Conservation (phyloP, 495 filamentous ascomycete species). For the Penicillium pulvis region DNA sequence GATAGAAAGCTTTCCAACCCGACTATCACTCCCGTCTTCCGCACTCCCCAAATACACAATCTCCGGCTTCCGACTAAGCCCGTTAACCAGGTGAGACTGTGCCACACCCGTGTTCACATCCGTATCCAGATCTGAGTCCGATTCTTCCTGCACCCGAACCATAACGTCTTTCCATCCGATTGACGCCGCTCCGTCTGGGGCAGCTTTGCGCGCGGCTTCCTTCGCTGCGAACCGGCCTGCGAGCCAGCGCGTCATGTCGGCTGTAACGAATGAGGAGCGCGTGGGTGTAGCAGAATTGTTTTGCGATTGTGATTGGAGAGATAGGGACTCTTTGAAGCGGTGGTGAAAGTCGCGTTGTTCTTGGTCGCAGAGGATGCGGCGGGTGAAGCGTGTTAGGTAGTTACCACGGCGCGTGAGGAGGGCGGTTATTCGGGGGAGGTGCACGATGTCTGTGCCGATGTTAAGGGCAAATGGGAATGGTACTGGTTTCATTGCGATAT, state of each 20-base stretch:
- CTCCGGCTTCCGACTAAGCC: slow-evolving; percentile 38
- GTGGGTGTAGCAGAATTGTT: background rate
- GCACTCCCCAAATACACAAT: slow-evolving; percentile 39
- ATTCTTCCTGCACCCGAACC: slow-evolving; percentile 33
- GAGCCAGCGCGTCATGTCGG: slow-evolving; percentile 50
- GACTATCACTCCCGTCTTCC: slow-evolving; percentile 25
- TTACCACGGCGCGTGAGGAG: slow-evolving; percentile 41
- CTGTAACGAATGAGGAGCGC: slow-evolving; percentile 19
- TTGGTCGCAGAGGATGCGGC: slow-evolving; percentile 50
- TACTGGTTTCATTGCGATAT: slow-evolving; percentile 29
- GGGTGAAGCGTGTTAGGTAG: slow-evolving; percentile 52
- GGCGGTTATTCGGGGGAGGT: slow-evolving; percentile 52
- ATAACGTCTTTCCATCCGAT: slow-evolving; percentile 45
- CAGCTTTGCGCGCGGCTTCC: slow-evolving; percentile 52
- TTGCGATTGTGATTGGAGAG: slow-evolving; percentile 12
- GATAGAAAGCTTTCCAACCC: slow-evolving; percentile 49
- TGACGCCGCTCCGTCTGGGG: slow-evolving; percentile 41
- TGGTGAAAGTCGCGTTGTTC: slow-evolving; percentile 45
- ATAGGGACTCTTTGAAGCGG: slow-evolving; percentile 34
- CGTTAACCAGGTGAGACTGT: slow-evolving; percentile 8
- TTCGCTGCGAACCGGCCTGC: slow-evolving; percentile 53
- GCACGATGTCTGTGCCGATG: slow-evolving; percentile 57
- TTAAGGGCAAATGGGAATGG: slow-evolving; percentile 47
- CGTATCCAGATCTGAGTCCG: slow-evolving; percentile 1
- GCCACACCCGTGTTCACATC: background rate